These are phyloP conservation scores for Tetrapisispora fleetii DNA, from an alignment of 805 yeast genomes.

Conservation along the genomic window DNA sequence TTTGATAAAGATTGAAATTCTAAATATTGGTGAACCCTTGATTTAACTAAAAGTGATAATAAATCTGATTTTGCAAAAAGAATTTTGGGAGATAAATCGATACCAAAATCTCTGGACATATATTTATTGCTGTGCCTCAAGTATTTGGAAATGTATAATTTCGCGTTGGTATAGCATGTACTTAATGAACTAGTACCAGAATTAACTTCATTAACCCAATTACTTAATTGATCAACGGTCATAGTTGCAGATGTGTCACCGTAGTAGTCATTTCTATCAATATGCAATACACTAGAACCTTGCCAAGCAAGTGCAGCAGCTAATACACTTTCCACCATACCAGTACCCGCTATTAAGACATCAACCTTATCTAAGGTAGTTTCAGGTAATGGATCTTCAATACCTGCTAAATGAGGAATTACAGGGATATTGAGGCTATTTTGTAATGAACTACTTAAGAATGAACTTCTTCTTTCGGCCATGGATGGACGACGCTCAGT, in stretches of 20 bases:
- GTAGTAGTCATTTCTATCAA: conserved; percentile 75
- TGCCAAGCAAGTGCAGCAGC: conserved; percentile 97
- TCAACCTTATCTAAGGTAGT: conserved; percentile 66
- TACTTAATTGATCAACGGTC: conserved; percentile 73
- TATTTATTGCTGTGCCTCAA: conserved; percentile 31
- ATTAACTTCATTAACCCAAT: conserved; percentile 74
- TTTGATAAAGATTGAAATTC: conserved; percentile 84
- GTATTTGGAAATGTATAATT: conserved; percentile 65
- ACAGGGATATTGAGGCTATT: conserved; percentile 20
- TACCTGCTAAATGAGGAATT: conserved; percentile 66
- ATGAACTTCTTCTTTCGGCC: conserved; percentile 59
- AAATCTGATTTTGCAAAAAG: conserved; percentile 88
- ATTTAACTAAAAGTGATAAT: conserved; percentile 63
- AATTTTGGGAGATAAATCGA: conserved; percentile 79
- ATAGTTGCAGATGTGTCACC: conserved; percentile 85
- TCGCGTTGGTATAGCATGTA: conserved; percentile 53
- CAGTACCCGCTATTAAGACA: conserved; percentile 87
- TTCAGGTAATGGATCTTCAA: conserved; percentile 61
- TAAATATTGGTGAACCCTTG: conserved; percentile 81
- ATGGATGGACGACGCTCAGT: conserved; percentile 48
- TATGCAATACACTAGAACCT: conserved; percentile 89
- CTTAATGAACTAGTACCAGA: conserved; percentile 25
- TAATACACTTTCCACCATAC: conserved; percentile 73
- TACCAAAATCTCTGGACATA: conserved; percentile 66
- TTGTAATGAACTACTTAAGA: conserved; percentile 24